Base-by-base conservation (phyloP, 2,329 filamentous ascomycete genomes). In the Fusarium sp. region DNA sequence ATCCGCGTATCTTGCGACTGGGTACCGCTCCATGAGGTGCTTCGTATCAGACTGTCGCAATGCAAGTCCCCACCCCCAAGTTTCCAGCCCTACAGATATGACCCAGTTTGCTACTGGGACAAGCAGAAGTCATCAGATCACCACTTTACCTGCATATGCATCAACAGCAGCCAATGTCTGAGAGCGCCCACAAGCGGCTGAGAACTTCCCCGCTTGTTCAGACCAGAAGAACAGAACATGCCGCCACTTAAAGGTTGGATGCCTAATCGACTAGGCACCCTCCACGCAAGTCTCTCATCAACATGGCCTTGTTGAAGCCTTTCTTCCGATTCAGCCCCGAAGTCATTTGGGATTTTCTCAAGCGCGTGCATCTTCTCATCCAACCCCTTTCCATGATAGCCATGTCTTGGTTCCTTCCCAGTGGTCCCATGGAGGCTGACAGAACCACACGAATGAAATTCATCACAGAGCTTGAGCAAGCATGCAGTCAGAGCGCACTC, bases 101-200 rank as follows among this genome's bases (percentile, higher is more conserved):
- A 18, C 23, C 43, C 14, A 27, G 43, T 43, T 43, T 23, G 23
- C 23, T 20, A 43, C 20, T 20, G 11, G 3, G 23, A 50, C 45
- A 18, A 50, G 45, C 8, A 50, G 7, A 2, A 18, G 23, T 27
- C 45, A 27, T 50, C 45, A 50, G 45, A 50, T 27, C 45, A 50
- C 45, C 23, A 50, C 45, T 27, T 50, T 45, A 41, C 54, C 48
- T 68, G 63, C 66, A 67, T 68, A 67, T 68, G 66, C 56, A 56
- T 67, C 23, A 27, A 13, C 11, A 20, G 11, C 35, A 62, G 1
- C 25, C 45, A 50, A 48, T 67, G 35, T 39, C 63, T 27, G 23
- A 18, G 41, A 50, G 23, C 16, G 13, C 14, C 14, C 43, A 27
- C 23, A 9, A 27, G 39, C 32, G 59, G 64, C 59, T 64, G 59